These are phyloP conservation scores for Beauveria sp. DNA, from an alignment of 2,329 filamentous ascomycete genomes.

Conservation along the genomic window DNA sequence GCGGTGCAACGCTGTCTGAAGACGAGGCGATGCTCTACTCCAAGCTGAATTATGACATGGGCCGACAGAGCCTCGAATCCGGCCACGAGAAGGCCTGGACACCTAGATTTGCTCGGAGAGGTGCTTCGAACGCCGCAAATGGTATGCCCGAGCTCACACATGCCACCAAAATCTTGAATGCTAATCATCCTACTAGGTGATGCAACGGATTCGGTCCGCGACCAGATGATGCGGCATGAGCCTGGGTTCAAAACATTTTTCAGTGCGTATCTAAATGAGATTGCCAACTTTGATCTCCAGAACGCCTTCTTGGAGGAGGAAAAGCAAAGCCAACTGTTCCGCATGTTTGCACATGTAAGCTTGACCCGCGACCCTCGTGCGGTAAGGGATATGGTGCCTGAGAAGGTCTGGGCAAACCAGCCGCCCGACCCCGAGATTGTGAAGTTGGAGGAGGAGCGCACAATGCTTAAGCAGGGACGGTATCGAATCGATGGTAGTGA, in stretches of 20 bases:
- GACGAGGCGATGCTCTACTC: constrained; percentile 19
- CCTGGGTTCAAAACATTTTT: constrained; percentile 22
- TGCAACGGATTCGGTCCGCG: constrained; percentile 18
- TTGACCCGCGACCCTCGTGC: constrained; percentile 21
- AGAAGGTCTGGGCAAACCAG: constrained; percentile 21
- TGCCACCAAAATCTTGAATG: not conserved
- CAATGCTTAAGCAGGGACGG: too few relatives aligned
- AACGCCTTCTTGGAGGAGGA: constrained; percentile 21
- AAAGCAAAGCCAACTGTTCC: constrained; percentile 17
- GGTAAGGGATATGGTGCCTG: constrained; percentile 22
- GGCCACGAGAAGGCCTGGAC: constrained; percentile 16
- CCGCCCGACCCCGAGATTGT: constrained; percentile 20
- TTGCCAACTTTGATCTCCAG: constrained; percentile 21
- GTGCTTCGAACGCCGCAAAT: constrained; percentile 17
- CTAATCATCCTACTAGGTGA: constrained; percentile 15
- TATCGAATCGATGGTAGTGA: too few relatives aligned
- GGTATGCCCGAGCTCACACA: constrained; percentile 14
- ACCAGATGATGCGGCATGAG: constrained; percentile 24
- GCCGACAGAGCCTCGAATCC: constrained; percentile 18
- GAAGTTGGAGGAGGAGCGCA: constrained; percentile 16
- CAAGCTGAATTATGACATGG: constrained; percentile 21
- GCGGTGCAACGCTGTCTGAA: constrained; percentile 11
- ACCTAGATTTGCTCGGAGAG: constrained; percentile 14
- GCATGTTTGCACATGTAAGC: constrained; percentile 19
- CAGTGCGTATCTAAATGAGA: constrained; percentile 22